Conservation (phyloP, 441 rosid genomes). For the Rhodomyrtus psidioides region DNA sequence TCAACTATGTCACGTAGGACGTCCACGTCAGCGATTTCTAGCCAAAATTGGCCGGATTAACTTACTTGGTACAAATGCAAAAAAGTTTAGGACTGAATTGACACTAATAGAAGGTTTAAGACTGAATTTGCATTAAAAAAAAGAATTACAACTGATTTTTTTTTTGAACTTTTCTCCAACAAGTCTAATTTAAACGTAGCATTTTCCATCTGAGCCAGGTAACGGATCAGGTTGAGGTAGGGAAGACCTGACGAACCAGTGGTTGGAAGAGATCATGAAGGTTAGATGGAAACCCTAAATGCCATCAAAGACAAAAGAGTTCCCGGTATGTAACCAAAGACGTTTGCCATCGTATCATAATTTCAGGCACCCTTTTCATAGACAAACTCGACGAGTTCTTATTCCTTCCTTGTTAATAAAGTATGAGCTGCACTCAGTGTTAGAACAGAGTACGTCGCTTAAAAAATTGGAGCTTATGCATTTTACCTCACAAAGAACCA, state of each 20-base stretch:
- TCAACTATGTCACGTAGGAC: too few species aligned
- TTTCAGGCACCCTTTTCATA: background rate
- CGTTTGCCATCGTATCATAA: background rate
- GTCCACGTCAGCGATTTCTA: too few species aligned
- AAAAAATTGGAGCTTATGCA: background rate
- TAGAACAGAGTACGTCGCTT: background rate
- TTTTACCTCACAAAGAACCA: background rate
- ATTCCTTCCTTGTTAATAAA: background rate
- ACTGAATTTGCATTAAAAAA: too few species aligned
- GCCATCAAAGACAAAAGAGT: background rate
- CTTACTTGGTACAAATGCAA: too few species aligned
- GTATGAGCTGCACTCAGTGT: background rate
- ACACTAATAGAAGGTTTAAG: too few species aligned
- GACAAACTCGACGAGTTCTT: background rate
- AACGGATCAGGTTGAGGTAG: background rate
- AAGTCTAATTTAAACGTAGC: background rate
- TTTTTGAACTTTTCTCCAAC: too few species aligned
- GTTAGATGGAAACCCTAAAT: background rate
- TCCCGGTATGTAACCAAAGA: background rate
- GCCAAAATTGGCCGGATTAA: too few species aligned
- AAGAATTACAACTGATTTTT: too few species aligned
- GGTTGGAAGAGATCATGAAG: background rate
- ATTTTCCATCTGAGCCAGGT: background rate
- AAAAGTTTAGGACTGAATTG: too few species aligned
- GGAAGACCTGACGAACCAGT: background rate